A percentile compares a stretch with the other conserved stretches of the same genome.
Conservation (phyloP, 2,329 filamentous ascomycete genomes). For the Tolypocladium endophyticum region DNA sequence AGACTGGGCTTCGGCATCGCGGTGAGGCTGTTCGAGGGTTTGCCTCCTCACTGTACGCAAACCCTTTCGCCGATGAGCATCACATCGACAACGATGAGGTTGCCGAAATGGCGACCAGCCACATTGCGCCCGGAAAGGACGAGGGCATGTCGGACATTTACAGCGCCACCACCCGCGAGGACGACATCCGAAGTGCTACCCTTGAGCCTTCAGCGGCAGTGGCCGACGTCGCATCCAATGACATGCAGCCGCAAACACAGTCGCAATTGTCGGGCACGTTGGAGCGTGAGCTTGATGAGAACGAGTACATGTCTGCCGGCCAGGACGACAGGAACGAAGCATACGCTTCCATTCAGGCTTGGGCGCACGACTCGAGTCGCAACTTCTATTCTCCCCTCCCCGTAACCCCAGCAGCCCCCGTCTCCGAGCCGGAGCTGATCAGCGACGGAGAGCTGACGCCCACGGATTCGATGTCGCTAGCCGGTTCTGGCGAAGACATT, state of each 20-base stretch:
- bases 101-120: slow-evolving; percentile 24
- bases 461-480: slow-evolving; percentile 46
- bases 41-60: slow-evolving; percentile 35
- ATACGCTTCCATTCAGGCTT: slow-evolving; percentile 53
- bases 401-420: slow-evolving; percentile 33
- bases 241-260: slow-evolving; percentile 6
- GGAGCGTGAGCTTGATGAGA: slow-evolving; percentile 23
- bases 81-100: slow-evolving; percentile 39
- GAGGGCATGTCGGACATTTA: slow-evolving; percentile 45
- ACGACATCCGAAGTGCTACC: slow-evolving; percentile 12
- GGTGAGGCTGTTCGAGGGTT: slow-evolving; percentile 35
- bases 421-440: slow-evolving; percentile 41
- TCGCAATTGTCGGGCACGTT: slow-evolving; percentile 17
- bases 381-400: slow-evolving; percentile 54
- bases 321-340: slow-evolving; percentile 35
- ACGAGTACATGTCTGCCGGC: slow-evolving; percentile 43
- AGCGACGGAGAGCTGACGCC: slow-evolving; percentile 47
- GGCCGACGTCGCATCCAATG: slow-evolving; percentile 18
- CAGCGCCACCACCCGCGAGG: slow-evolving; percentile 40
- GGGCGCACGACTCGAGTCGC: slow-evolving; percentile 44
- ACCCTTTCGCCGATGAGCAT: slow-evolving; percentile 50
- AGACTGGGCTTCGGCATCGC: slow-evolving; percentile 39
- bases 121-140: slow-evolving; percentile 33
- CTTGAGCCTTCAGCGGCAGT: slow-evolving; percentile 18
- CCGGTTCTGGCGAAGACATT: slow-evolving; percentile 38